These are phyloP conservation scores for Monilinia fructicola DNA, from an alignment of 2,329 filamentous ascomycete species.

Conservation along the genomic window DNA sequence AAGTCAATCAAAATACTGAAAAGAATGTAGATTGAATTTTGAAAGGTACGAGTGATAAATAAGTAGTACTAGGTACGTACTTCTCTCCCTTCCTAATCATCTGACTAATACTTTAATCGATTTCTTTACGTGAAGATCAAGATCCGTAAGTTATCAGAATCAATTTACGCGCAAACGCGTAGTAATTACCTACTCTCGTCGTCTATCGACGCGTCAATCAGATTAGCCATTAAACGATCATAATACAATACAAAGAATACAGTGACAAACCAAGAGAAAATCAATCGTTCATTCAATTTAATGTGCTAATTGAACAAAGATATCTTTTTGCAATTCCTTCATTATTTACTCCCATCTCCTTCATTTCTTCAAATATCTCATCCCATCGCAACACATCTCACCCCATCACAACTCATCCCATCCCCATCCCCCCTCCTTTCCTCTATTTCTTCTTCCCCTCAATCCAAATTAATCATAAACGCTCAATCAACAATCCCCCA, in stretches of 20 bases:
- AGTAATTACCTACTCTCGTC: neutral
- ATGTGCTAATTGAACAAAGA: too few relatives aligned
- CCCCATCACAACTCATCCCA: neutral
- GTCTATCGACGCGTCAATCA: conserved; percentile 10
- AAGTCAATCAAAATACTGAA: neutral
- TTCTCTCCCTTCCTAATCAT: too few relatives aligned
- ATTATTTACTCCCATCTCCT: neutral
- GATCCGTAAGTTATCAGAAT: neutral
- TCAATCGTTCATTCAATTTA: neutral
- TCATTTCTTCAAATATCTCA: neutral
- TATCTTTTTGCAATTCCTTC: neutral
- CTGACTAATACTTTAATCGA: too few relatives aligned
- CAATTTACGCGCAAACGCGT: conserved; percentile 22
- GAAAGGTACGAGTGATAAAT: too few relatives aligned
- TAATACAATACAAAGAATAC: neutral
- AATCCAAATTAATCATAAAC: neutral
- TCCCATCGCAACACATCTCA: neutral
- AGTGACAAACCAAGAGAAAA: neutral
- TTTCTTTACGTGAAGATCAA: too few relatives aligned
- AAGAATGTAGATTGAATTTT: neutral
- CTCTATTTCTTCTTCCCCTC: neutral
- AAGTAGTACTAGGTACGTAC: too few relatives aligned
- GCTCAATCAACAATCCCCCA: neutral
- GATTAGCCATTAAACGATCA: neutral
- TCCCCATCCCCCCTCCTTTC: neutral